Conservation (phyloP, 1,284 basidiomycete genomes). For the Rhizoctonia solani region DNA sequence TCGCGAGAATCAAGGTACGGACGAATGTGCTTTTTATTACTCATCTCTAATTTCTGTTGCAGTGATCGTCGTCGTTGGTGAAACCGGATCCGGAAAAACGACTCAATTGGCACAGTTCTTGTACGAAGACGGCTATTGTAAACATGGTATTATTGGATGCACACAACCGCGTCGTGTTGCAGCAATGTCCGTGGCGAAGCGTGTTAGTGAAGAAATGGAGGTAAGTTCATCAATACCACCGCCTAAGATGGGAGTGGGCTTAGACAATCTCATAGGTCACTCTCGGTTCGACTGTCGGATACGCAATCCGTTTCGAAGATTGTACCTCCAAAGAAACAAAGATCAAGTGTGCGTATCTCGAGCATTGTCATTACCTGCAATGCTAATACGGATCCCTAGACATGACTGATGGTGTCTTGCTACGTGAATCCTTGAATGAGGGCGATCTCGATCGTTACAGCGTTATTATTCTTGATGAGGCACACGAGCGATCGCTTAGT, state of each 20-base stretch:
- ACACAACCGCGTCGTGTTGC: constrained; percentile 97
- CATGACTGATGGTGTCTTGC: constrained; percentile 97
- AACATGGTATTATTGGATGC: constrained; percentile 87
- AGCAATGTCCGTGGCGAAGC: constrained; percentile 98
- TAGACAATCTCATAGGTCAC: constrained; percentile 60
- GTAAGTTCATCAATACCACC: constrained; percentile 41
- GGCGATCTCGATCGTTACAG: constrained; percentile 94
- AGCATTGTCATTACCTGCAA: not conserved
- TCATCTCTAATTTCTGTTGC: not conserved
- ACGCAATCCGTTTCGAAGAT: constrained; percentile 98
- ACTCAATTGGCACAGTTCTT: constrained; percentile 91
- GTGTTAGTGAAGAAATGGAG: constrained; percentile 91
- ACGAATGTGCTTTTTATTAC: not conserved
- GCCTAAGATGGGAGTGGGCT: not conserved
- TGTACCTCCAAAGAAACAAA: constrained; percentile 90
- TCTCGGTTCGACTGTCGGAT: constrained; percentile 87
- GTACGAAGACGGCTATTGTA: constrained; percentile 94
- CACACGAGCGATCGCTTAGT: constrained; percentile 93
- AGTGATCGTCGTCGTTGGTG: constrained; percentile 93
- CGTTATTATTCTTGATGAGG: constrained; percentile 95
- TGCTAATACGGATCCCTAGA: constrained; percentile 53
- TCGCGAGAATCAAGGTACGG: constrained; percentile 90
- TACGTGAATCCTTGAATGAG: constrained; percentile 94
- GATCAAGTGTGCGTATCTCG: constrained; percentile 79
- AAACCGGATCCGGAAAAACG: constrained; percentile 95